Evolutionary conservation across 2,329 filamentous ascomycete genomes (phyloP).

Genomic region (Aureobasidium namibiae): DNA sequence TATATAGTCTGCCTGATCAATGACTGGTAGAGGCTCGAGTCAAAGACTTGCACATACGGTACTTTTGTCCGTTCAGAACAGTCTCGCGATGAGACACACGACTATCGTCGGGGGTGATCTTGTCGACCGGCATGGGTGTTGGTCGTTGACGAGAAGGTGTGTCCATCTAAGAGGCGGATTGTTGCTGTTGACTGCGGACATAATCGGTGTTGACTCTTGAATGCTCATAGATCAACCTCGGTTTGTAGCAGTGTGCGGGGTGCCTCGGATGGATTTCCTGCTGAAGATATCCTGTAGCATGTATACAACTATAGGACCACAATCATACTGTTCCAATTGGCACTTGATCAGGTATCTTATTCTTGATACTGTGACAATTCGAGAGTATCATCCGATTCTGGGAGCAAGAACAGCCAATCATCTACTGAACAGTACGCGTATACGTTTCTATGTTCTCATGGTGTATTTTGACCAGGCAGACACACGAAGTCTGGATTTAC

Average conservation of each 20-base stretch:
- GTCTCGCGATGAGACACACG: conserved; percentile 43
- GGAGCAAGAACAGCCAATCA: background rate
- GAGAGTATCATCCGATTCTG: background rate
- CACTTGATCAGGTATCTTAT: background rate
- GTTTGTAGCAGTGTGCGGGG: background rate
- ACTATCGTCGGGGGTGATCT: conserved; percentile 18
- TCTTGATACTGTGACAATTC: background rate
- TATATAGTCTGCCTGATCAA: conserved; percentile 38
- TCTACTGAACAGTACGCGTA: background rate
- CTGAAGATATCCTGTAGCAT: background rate
- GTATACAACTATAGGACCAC: background rate
- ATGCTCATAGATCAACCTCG: background rate
- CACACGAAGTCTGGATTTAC: background rate
- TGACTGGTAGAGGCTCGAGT: background rate
- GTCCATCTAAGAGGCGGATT: background rate
- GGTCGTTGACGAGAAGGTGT: background rate
- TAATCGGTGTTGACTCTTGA: background rate
- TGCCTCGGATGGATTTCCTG: background rate
- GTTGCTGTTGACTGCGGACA: background rate
- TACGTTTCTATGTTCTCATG: background rate
- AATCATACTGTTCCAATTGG: background rate
- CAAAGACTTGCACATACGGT: conserved; percentile 38
- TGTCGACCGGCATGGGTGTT: conserved; percentile 18
- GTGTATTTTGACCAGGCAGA: too few relatives aligned
- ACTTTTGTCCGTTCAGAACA: conserved; percentile 59